Evolutionary conservation across 2,329 filamentous ascomycete species (phyloP), one percentile per base, ranked within the genome.

Genomic region (Fusarium chaquense): DNA sequence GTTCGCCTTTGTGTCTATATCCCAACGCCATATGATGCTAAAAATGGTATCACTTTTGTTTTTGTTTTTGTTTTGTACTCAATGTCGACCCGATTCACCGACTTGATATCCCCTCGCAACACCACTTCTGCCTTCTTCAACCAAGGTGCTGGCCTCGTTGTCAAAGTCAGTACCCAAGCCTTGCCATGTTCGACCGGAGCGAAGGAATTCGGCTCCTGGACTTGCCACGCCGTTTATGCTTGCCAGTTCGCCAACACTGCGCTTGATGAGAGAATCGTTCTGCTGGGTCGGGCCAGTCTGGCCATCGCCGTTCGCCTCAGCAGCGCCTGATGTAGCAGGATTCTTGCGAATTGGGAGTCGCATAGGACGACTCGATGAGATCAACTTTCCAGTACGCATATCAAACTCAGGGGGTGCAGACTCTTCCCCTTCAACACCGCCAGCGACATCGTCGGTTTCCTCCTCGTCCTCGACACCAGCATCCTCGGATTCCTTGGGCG

Each of bases 381-480:
- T 85, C 73, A 98, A 93, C 66, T 88, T 90, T 36, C 95, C 95
- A 3, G 94, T 98, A 15, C 95, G 87, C 12, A 98, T 86, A 79
- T 99, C 95, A 73, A 97, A 99, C 74, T 97, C 93, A 1, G 96
- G 96, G 1, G 94, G 89, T 70, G 92, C 90, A 1, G 92, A 94
- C 74, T 93, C 91, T 45, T 90, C 88, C 22, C 89, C 87, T n/a
- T 83, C 84, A 6, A 87, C 82, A 0, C 83, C 83, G 2, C 81
- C 80, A 7, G 77, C 77, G 1, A 82, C 82, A 4, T 81, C 78
- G 3, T 78, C 77, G 4, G 73, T 71, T 20, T 69, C 52, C 53
- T 70, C 68, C 15, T 63, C 55, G 35, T 56, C 55, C 35, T 35
- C 57, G 36, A 40, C 41, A 40, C 63, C 69, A 26, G 69, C 59